Evolutionary conservation across 306 rosid species (phyloP), one percentile per base, ranked within the genome.

Genomic region (Vigna radiata): DNA sequence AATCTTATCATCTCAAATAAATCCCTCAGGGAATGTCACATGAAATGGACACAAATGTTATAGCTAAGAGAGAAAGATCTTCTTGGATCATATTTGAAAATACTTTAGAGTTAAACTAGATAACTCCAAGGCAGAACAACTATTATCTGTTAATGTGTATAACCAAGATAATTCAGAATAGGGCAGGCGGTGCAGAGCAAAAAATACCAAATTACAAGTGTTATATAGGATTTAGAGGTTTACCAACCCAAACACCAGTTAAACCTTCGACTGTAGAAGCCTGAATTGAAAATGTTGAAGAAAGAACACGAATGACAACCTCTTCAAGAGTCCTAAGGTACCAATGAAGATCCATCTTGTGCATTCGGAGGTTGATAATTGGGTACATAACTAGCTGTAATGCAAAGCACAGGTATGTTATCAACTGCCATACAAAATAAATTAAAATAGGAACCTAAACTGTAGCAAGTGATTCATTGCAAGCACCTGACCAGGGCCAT

Each of bases 241-340:
- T 85, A 90, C 96, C 96, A 65, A 86, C 85, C 98, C 97, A 94
- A 82, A 94, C 98, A 75, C 98, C 96, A 18, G 96, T 94, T 43
- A 89, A 85, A 64, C 97, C 97, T 66, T 92, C 86, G 29, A 81
- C 37, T 65, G 92, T 83, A 33, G 96, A 86, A 21, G 97, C 96
- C 53, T 86, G 78, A 77, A 94, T 94, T 4, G 89, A 85, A 78
- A 90, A 94, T n/a, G 91, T 79, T 2, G 89, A 85, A 68, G 87
- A 89, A 66, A 94, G 88, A 77, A 84, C 90, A 41, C 92, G 86
- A 66, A 94, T 90, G 37, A 94, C 83, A 60, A 90, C 93, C 86
- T 92, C 96, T 82, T 94, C 96, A 68, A 94, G 88, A 67, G 85
- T 88, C 80, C 98, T 92, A 44, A 92, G 95, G 84, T 94, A 73